Evolutionary conservation across 495 filamentous ascomycete species (phyloP).

Genomic region (Penicillium cosmopolitanum): DNA sequence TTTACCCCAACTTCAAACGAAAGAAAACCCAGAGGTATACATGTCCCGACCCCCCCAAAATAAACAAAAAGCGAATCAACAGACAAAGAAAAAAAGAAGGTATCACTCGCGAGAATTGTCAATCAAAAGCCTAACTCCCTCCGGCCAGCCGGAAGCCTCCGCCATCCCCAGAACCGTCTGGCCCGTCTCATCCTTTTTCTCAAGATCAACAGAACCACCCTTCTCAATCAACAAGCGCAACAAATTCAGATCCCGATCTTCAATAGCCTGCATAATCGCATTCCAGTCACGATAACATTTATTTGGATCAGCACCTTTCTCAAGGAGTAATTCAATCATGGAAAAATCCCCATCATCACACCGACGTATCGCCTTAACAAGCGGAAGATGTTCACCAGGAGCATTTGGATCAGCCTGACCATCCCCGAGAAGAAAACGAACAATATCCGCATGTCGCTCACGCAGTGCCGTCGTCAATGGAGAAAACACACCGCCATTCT

Average conservation of each 20-base stretch:
- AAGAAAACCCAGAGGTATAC: too few species aligned
- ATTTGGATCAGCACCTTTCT: constrained; percentile 57
- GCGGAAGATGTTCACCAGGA: constrained; percentile 57
- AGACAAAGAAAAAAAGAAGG: neutral
- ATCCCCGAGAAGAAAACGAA: constrained; percentile 52
- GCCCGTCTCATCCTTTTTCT: constrained; percentile 23
- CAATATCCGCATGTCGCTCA: constrained; percentile 52
- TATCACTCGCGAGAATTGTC: constrained; percentile 13
- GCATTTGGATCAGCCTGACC: constrained; percentile 55
- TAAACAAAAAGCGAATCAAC: neutral
- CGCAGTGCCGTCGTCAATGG: constrained; percentile 59
- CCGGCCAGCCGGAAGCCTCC: constrained; percentile 22
- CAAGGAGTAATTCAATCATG: constrained; percentile 52
- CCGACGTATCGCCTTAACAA: constrained; percentile 57
- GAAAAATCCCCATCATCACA: constrained; percentile 46
- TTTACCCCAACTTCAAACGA: too few species aligned
- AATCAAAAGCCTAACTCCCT: constrained; percentile 19
- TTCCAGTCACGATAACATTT: constrained; percentile 58
- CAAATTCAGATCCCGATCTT: constrained; percentile 39
- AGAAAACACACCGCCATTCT: constrained; percentile 60
- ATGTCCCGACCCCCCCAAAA: neutral
- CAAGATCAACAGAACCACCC: constrained; percentile 44
- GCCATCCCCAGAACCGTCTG: constrained; percentile 27
- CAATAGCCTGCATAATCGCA: constrained; percentile 47
- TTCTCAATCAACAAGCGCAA: constrained; percentile 49